These are phyloP conservation scores for Strigomonas oncopelti DNA, from an alignment of 208 protist species.

Conservation along the genomic window DNA sequence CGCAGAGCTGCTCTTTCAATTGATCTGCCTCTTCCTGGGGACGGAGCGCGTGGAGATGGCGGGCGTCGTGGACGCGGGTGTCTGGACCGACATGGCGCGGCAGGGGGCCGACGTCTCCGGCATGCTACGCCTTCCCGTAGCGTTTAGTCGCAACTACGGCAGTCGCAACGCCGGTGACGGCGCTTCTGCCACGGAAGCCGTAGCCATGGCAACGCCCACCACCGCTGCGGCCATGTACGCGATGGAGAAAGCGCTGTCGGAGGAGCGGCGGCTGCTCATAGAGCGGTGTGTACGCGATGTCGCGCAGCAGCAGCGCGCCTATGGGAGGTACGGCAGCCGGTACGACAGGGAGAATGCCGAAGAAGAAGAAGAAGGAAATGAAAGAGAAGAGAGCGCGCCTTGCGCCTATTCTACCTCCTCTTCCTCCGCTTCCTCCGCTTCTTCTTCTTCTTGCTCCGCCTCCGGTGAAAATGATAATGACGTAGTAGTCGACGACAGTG, in stretches of 20 bases:
- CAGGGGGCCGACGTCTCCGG: slow-evolving; percentile 13
- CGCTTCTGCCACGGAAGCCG: no score
- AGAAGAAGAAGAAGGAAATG: no score
- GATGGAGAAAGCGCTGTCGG: slow-evolving; percentile 15
- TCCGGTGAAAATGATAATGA: not conserved
- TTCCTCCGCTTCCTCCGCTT: no score
- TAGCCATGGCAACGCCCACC: not conserved
- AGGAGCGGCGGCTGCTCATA: slow-evolving; percentile 15
- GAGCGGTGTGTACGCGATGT: not conserved
- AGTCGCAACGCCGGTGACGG: no score
- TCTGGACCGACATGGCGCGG: slow-evolving; percentile 35
- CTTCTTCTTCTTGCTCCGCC: not conserved
- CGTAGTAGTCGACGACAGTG: no score
- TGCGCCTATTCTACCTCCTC: no score
- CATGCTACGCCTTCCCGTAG: slow-evolving; percentile 9
- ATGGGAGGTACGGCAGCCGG: no score
- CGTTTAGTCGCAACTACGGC: not conserved
- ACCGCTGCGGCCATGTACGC: slow-evolving; percentile 4
- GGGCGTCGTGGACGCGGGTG: slow-evolving; percentile 53
- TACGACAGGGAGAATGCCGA: no score
- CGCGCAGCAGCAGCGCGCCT: slow-evolving; percentile 9
- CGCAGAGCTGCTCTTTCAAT: slow-evolving; percentile 41
- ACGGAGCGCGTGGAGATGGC: slow-evolving; percentile 63
- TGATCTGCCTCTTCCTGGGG: slow-evolving; percentile 72
- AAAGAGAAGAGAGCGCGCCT: no score